A percentile compares a stretch with the other conserved stretches of the same genome.
Conservation (phyloP, 2,329 filamentous ascomycete species). For the Nothophaeocryptopus gaeumannii region DNA sequence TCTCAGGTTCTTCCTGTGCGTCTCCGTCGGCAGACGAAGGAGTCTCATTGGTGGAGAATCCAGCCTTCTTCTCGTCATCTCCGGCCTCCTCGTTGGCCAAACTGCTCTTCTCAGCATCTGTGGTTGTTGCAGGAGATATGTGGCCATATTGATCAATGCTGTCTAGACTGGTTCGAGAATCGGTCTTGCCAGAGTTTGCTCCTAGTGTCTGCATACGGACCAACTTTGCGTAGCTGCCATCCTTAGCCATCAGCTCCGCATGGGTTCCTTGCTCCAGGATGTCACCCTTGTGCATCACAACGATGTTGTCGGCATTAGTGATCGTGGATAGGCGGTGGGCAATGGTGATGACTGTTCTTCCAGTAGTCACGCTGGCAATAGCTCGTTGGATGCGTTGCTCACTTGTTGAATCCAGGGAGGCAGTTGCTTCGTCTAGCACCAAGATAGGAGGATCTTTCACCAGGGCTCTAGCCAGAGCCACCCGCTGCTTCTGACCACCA, state of each 20-base stretch:
- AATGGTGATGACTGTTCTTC: slow-evolving; percentile 45
- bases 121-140: too few species aligned
- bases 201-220: slow-evolving; percentile 44
- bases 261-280: slow-evolving; percentile 50
- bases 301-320: slow-evolving; percentile 41
- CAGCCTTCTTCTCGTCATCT: background rate
- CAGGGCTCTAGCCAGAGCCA: slow-evolving; percentile 44
- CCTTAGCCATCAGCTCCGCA: slow-evolving; percentile 41
- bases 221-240: slow-evolving; percentile 47
- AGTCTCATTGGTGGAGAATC: background rate
- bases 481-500: slow-evolving; percentile 43
- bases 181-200: background rate
- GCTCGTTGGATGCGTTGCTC: slow-evolving; percentile 40
- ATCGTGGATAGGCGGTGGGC: slow-evolving; percentile 44
- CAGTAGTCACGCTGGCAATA: slow-evolving; percentile 31
- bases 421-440: slow-evolving; percentile 57
- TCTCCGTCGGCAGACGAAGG: background rate
- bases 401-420: slow-evolving; percentile 41
- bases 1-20: slow-evolving; percentile 17
- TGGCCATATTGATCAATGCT: background rate
- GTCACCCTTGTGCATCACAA: slow-evolving; percentile 50
- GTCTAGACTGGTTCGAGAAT: background rate
- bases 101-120: background rate
- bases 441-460: slow-evolving; percentile 41
- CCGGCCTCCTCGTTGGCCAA: background rate